Evolutionary conservation across 371 early-diverging fungal species (phyloP), one percentile per base, ranked within the genome.

Genomic region (Umbelopsis sp.): DNA sequence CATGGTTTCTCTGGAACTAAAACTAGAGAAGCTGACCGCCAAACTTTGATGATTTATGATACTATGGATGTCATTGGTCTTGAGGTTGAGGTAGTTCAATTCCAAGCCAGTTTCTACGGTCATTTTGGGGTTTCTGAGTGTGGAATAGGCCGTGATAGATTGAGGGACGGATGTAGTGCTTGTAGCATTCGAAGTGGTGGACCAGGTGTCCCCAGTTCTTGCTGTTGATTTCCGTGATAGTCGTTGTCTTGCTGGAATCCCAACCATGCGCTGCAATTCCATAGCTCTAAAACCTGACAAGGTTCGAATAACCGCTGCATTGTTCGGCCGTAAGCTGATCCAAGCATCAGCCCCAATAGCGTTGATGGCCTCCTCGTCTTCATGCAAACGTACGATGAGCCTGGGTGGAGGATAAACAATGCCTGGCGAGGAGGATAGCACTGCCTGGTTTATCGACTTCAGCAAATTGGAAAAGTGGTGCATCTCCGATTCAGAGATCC

Each of bases 41-140:
- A 90, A 75, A 24, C 78, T 80, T 57, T 91, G 91, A 69, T 90
- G 89, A 7, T 80, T 69, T 35, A 82, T 80, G 44, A 89, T 81
- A 14, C 85, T 83, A 9, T 80, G 75, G 1, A 89, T 66, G 16
- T 86, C 77, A 64, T 82, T 78, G 44, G 83, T 87, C 66, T 88
- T 89, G 18, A 89, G 80, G 67, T 80, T 80, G 7, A 90, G 69
- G 52, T 87, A 81, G 20, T 84, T 76, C 14, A 91, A 74, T 8
- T 89, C 89, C 0, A 86, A 77, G 69, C 82, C 75, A 16, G 86
- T 84, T 70, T 88, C 86, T 35, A 78, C 69, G 6, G 73, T 64
- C 41, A 70, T 11, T n/a, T 62, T 57, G 0, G 76, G 68, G 45
- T 65, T 44, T 29, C 82, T 78, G 20, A 82, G 63, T 22, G 73